Conservation (phyloP, 2,329 filamentous ascomycete genomes). For the Verticillium longisporum region DNA sequence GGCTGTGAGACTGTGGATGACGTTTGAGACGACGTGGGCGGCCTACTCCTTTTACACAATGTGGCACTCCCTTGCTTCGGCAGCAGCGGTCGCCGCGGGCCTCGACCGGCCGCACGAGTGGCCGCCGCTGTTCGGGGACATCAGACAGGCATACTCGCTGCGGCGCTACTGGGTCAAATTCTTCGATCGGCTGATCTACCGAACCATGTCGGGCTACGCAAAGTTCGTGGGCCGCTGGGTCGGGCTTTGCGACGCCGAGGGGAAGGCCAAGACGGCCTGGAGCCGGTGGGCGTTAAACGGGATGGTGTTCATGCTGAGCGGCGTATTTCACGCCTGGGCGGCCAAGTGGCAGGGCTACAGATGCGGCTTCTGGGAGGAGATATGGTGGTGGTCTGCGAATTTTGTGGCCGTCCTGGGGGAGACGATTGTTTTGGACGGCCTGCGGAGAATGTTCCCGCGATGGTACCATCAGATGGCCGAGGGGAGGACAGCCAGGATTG, state of each 20-base stretch:
- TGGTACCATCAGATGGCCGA: slow-evolving; percentile 3
- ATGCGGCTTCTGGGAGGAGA: slow-evolving; percentile 6
- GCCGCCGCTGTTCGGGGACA: slow-evolving; percentile 12
- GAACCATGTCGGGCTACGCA: slow-evolving; percentile 1
- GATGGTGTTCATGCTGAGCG: slow-evolving; percentile 8
- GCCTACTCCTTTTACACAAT: slow-evolving; percentile 7
- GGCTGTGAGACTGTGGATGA: slow-evolving; percentile 2
- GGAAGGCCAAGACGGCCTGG: background rate
- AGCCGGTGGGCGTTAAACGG: slow-evolving; percentile 10
- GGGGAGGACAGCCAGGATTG: slow-evolving; percentile 1
- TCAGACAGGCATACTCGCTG: slow-evolving; percentile 10
- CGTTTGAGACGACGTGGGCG: slow-evolving; percentile 4
- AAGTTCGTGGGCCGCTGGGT: slow-evolving; percentile 2
- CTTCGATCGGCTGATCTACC: slow-evolving; percentile 12
- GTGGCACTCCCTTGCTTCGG: background rate
- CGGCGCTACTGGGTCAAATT: slow-evolving; percentile 13
- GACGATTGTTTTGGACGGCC: background rate
- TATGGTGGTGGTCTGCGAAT: slow-evolving; percentile 6
- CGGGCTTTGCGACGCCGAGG: background rate
- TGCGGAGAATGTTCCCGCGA: background rate
- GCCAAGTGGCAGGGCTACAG: background rate
- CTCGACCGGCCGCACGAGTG: slow-evolving; percentile 12
- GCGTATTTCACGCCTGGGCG: slow-evolving; percentile 4
- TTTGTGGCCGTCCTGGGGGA: slow-evolving; percentile 4
- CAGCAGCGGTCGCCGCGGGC: background rate